These are phyloP conservation scores for Saturnispora kantuleensis DNA, from an alignment of 805 yeast genomes.

Conservation along the genomic window DNA sequence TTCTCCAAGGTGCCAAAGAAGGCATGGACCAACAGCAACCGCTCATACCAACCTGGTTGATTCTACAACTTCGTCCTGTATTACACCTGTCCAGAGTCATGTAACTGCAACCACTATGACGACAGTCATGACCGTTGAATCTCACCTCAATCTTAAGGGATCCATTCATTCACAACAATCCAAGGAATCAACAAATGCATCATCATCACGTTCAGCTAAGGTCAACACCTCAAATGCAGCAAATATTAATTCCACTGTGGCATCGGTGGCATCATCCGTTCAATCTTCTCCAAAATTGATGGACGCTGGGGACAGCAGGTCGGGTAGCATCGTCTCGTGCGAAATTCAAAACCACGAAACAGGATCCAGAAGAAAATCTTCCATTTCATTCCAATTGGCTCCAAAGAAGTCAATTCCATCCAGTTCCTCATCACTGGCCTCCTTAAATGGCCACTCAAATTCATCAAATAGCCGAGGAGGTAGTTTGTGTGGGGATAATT, in stretches of 20 bases:
- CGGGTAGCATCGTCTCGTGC: conserved; percentile 13
- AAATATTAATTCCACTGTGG: too few species aligned
- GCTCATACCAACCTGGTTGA: neutral
- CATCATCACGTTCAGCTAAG: conserved; percentile 2
- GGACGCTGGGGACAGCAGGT: neutral
- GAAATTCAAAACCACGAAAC: conserved; percentile 18
- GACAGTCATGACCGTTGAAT: conserved; percentile 8
- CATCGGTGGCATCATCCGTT: conserved; percentile 11
- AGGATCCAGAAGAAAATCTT: conserved; percentile 21
- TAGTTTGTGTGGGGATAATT: neutral
- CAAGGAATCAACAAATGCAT: conserved; percentile 1
- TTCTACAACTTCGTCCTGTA: conserved; percentile 10
- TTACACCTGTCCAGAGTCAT: conserved; percentile 12
- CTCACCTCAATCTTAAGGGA: neutral
- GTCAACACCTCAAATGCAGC: neutral
- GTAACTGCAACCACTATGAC: conserved; percentile 12
- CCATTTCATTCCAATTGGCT: conserved; percentile 19
- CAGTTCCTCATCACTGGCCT: conserved; percentile 7
- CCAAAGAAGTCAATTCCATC: conserved; percentile 16
- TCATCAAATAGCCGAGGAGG: conserved; percentile 3
- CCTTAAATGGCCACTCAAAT: conserved; percentile 1
- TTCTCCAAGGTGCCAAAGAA: conserved; percentile 5
- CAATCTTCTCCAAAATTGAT: neutral
- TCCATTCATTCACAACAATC: conserved; percentile 8
- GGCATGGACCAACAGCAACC: neutral